A percentile compares a stretch with the other conserved stretches of the same genome.
phyloP scores from a whole-genome alignment of 108 stramenopile genomes.

The Aurantiochytrium sp. region DNA sequence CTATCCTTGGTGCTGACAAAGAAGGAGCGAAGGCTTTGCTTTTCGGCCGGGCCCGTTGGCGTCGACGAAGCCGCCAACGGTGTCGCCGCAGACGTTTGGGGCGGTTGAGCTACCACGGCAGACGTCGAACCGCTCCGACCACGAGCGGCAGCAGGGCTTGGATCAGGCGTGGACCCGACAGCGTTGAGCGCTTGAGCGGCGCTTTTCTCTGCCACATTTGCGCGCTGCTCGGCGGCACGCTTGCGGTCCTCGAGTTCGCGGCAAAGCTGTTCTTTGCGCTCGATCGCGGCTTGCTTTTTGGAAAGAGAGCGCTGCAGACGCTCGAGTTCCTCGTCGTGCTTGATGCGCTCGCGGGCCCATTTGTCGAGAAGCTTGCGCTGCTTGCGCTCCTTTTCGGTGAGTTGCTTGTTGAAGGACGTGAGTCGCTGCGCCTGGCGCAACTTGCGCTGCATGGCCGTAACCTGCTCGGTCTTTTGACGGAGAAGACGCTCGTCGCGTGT shows the following conservation, averaged over 20 bases:
- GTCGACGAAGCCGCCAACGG: not conserved
- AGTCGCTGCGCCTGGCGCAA: not conserved
- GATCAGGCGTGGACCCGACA: too few relatives aligned
- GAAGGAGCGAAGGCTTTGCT: not conserved
- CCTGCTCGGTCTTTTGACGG: constrained; percentile 21
- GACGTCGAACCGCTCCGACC: not conserved
- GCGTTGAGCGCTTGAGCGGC: not conserved
- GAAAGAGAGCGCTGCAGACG: not conserved
- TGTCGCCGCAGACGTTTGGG: not conserved
- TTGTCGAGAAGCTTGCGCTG: constrained; percentile 5
- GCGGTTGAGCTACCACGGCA: not conserved
- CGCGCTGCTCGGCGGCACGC: not conserved
- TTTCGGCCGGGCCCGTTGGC: not conserved
- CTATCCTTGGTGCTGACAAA: not conserved
- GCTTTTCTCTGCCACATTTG: not conserved
- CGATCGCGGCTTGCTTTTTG: constrained; percentile 8
- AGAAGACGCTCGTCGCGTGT: not conserved
- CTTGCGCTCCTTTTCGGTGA: constrained; percentile 18
- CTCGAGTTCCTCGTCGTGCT: constrained; percentile 3
- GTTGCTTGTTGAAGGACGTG: not conserved
- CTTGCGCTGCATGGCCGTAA: constrained; percentile 12
- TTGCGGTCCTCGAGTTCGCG: constrained; percentile 6
- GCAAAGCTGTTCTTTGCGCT: not conserved
- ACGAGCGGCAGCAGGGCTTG: not conserved
- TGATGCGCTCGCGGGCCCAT: constrained; percentile 13